phyloP scores from a whole-genome alignment of 1,284 basidiomycete species.

The Leccinum fuscescens region DNA sequence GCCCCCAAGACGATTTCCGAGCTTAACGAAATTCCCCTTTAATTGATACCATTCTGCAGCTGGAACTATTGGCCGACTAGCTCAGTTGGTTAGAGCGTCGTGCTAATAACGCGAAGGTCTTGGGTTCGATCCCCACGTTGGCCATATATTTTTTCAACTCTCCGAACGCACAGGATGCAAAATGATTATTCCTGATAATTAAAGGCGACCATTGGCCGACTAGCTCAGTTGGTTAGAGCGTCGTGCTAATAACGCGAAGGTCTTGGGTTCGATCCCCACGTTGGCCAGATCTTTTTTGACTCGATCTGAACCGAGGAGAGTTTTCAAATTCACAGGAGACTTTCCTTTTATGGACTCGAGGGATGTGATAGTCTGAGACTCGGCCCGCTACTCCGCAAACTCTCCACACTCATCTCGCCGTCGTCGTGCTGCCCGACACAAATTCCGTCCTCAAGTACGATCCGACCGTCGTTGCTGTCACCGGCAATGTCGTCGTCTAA shows the following conservation, averaged over 20 bases:
- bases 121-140: slow-evolving; percentile 29
- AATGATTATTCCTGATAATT: background rate
- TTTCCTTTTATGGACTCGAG: slow-evolving; percentile 18
- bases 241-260: slow-evolving; percentile 35
- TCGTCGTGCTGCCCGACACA: slow-evolving; percentile 2
- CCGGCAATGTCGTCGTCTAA: slow-evolving; percentile 9
- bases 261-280: slow-evolving; percentile 36
- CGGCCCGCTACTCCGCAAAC: slow-evolving; percentile 18
- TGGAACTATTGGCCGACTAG: slow-evolving; percentile 17
- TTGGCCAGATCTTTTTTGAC: slow-evolving; percentile 21
- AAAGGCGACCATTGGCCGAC: slow-evolving; percentile 6
- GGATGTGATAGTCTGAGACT: slow-evolving; percentile 21
- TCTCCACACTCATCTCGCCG: background rate
- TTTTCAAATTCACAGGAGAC: background rate
- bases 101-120: slow-evolving; percentile 27
- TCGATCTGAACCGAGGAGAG: background rate
- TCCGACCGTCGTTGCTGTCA: slow-evolving; percentile 17
- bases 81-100: slow-evolving; percentile 30
- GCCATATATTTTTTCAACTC: slow-evolving; percentile 1
- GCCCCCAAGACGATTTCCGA: too few species aligned
- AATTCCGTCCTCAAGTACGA: slow-evolving; percentile 10
- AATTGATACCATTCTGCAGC: background rate
- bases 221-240: slow-evolving; percentile 30
- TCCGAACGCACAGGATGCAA: background rate
- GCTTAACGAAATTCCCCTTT: too few species aligned